Evolutionary conservation across 179 eudicot genomes (phyloP).

Genomic region (Silene coronaria): DNA sequence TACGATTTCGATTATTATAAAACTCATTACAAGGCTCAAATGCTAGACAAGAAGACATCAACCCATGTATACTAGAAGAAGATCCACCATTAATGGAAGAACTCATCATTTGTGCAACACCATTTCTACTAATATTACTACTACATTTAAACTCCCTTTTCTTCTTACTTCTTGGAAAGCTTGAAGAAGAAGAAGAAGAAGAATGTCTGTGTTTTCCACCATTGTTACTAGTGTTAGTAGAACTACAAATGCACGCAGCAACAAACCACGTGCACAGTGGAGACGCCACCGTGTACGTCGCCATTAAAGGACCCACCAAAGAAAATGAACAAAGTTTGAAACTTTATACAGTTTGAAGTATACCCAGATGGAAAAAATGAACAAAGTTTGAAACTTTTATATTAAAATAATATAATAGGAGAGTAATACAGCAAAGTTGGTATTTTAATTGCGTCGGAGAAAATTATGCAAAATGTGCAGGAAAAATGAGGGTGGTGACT

Average conservation of each 20-base stretch:
- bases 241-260: slow-evolving; percentile 55
- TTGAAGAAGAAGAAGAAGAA: slow-evolving; percentile 10
- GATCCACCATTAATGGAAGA: slow-evolving; percentile 27
- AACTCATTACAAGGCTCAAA: slow-evolving; percentile 54
- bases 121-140: slow-evolving; percentile 11
- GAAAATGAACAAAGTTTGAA: not conserved
- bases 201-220: slow-evolving; percentile 1
- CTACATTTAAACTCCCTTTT: slow-evolving; percentile 26
- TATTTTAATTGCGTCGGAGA: not conserved
- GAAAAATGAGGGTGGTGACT: not conserved
- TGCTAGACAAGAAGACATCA: slow-evolving; percentile 38
- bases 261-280: slow-evolving; percentile 63
- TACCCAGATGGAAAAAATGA: not conserved
- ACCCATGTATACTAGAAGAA: slow-evolving; percentile 39
- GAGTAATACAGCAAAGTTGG: not conserved
- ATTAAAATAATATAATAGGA: too few relatives aligned
- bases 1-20: slow-evolving; percentile 14
- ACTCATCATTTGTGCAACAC: too few relatives aligned
- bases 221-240: not conserved
- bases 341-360: not conserved
- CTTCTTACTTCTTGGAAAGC: not conserved
- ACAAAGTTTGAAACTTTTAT: not conserved
- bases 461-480: not conserved
- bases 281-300: slow-evolving; percentile 44
- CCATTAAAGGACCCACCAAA: slow-evolving; percentile 21